A percentile compares a stretch with the other conserved stretches of the same genome.
These are phyloP conservation scores for Brasenia schreberi DNA, from an alignment of 164 flowering plant genomes.

Conservation along the genomic window DNA sequence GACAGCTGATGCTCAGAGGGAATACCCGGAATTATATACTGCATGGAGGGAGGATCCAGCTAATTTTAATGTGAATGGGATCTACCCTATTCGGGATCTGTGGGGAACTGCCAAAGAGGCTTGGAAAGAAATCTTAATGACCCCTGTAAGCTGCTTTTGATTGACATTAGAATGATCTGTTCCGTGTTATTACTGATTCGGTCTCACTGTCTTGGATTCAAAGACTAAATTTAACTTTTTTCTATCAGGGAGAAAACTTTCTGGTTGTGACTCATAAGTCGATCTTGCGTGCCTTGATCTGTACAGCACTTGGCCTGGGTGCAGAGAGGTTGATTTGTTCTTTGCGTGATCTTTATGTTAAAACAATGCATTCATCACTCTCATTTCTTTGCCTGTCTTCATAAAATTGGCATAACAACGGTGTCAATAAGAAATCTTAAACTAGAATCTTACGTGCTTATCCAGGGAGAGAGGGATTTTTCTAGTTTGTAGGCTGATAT, in stretches of 20 bases:
- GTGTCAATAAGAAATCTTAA: background rate
- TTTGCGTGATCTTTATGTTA: background rate
- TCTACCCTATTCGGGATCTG: constrained; percentile 38
- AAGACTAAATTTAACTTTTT: background rate
- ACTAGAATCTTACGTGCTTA: no score
- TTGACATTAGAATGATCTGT: background rate
- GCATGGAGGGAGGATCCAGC: constrained; percentile 75
- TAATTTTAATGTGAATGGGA: constrained; percentile 43
- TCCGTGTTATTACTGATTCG: background rate
- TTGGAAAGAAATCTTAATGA: constrained; percentile 46
- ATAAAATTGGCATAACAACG: no score
- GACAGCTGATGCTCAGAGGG: constrained; percentile 73
- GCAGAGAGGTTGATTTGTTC: constrained; percentile 40
- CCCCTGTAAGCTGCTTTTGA: constrained; percentile 30
- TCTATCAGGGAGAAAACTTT: constrained; percentile 46
- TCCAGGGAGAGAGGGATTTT: no score
- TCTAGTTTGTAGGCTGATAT: no score
- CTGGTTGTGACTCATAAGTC: constrained; percentile 69
- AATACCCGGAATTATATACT: constrained; percentile 40
- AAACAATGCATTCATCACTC: no score
- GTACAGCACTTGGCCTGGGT: constrained; percentile 60
- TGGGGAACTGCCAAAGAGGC: constrained; percentile 53
- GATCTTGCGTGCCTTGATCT: constrained; percentile 56
- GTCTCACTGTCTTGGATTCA: background rate
- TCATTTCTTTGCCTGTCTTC: no score